Conservation (phyloP, 495 filamentous ascomycete genomes). For the Aspergillus cristatus region DNA sequence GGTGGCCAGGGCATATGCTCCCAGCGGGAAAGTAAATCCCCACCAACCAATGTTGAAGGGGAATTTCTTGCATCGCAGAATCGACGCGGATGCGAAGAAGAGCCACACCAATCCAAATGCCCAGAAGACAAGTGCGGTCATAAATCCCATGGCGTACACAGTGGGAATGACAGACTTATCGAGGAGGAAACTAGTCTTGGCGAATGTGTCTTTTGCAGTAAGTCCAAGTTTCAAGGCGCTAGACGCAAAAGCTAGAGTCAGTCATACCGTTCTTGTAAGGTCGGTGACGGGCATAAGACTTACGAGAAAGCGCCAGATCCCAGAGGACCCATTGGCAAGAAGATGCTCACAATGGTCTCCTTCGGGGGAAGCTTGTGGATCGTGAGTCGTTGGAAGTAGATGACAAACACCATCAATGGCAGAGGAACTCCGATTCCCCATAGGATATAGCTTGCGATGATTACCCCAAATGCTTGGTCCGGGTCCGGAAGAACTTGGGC, state of each 20-base stretch:
- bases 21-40: slow-evolving; percentile 46
- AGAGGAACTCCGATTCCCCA: slow-evolving; percentile 45
- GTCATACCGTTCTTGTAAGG: not conserved
- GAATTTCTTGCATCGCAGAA: slow-evolving; percentile 24
- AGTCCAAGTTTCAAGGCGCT: slow-evolving; percentile 27
- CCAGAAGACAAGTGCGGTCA: slow-evolving; percentile 31
- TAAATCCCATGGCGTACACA: slow-evolving; percentile 28
- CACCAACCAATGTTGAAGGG: slow-evolving; percentile 54
- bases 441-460: slow-evolving; percentile 41
- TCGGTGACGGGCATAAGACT: not conserved
- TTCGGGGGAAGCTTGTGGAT: slow-evolving; percentile 37
- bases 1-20: slow-evolving; percentile 37
- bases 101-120: slow-evolving; percentile 34
- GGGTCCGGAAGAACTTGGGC: slow-evolving; percentile 32
- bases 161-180: slow-evolving; percentile 19
- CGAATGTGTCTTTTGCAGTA: slow-evolving; percentile 18
- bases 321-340: slow-evolving; percentile 45
- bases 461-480: slow-evolving; percentile 35
- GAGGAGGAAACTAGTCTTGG: slow-evolving; percentile 4
- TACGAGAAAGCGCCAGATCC: slow-evolving; percentile 38
- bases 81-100: slow-evolving; percentile 29
- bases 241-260: not conserved
- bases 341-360: slow-evolving; percentile 43
- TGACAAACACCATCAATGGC: slow-evolving; percentile 34
- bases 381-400: slow-evolving; percentile 46